These are phyloP conservation scores for Colletotrichum filicis DNA, from an alignment of 2,329 filamentous ascomycete genomes.

Conservation along the genomic window DNA sequence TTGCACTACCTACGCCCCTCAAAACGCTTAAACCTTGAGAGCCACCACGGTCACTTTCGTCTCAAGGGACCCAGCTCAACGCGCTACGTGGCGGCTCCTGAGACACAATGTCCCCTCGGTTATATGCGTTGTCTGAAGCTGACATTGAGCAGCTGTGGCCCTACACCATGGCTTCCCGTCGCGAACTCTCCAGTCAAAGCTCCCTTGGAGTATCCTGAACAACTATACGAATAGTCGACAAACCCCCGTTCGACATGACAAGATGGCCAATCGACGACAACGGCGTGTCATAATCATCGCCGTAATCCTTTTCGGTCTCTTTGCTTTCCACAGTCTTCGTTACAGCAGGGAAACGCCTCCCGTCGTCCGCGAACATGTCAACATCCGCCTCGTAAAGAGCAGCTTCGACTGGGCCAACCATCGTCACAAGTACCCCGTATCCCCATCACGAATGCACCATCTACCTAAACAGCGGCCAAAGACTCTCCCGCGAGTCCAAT, in stretches of 20 bases:
- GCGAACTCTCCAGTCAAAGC: not conserved
- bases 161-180: not conserved
- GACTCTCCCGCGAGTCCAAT: conserved; percentile 28
- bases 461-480: conserved; percentile 18
- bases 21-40: not conserved
- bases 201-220: not conserved
- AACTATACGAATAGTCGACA: not conserved
- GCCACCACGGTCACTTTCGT: not conserved
- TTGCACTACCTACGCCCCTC: not conserved
- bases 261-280: conserved; percentile 35
- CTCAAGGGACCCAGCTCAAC: not conserved
- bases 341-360: not conserved
- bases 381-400: conserved; percentile 24
- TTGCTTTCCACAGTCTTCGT: conserved; percentile 8
- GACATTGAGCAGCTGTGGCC: not conserved
- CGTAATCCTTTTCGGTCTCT: conserved; percentile 19
- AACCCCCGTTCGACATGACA: conserved; percentile 15
- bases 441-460: conserved; percentile 27
- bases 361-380: conserved; percentile 10
- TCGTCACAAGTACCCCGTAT: conserved; percentile 23
- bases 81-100: conserved; percentile 22
- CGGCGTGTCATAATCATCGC: conserved; percentile 31
- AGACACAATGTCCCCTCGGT: conserved; percentile 1
- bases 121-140: not conserved
- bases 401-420: conserved; percentile 34